Conservation (phyloP, 2,329 filamentous ascomycete genomes). For the Sclerotinia trifoliorum region DNA sequence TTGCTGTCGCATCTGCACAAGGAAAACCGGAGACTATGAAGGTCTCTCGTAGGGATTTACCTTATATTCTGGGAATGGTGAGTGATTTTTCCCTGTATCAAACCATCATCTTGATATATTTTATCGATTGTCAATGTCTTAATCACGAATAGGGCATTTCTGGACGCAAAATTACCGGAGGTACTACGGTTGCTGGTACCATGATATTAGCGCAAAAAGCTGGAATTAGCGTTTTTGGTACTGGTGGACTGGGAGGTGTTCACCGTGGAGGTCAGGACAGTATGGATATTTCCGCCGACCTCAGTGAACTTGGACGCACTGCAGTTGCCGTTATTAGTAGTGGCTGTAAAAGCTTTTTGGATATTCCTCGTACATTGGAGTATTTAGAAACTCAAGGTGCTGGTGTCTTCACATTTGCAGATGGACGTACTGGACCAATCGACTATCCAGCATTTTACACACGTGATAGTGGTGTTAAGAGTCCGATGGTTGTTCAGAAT, state of each 20-base stretch:
- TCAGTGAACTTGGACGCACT: conserved; percentile 89
- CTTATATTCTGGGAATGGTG: conserved; percentile 76
- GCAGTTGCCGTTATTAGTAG: conserved; percentile 84
- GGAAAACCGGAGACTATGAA: conserved; percentile 70
- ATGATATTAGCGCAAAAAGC: conserved; percentile 86
- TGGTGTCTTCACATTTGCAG: conserved; percentile 83
- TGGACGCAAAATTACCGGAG: conserved; percentile 73
- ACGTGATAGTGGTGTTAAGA: conserved; percentile 77
- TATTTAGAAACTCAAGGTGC: conserved; percentile 70
- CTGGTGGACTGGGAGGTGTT: conserved; percentile 90
- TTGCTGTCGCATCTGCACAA: conserved; percentile 64
- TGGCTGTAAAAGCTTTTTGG: conserved; percentile 94
- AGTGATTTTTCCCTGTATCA: conserved; percentile 35
- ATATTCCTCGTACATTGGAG: conserved; percentile 87
- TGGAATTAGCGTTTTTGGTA: conserved; percentile 90
- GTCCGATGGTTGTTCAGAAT: conserved; percentile 70
- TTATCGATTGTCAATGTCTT: conserved; percentile 6
- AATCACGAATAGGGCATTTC: conserved; percentile 52
- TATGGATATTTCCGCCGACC: conserved; percentile 92
- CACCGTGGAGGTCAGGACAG: conserved; percentile 83
- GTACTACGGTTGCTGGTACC: conserved; percentile 90
- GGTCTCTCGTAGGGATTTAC: conserved; percentile 82
- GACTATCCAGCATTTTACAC: conserved; percentile 95
- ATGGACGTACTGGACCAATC: conserved; percentile 68
- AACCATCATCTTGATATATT: not conserved